Conservation (phyloP, 768 basidiomycete species). For the Hydnum rufescens region DNA sequence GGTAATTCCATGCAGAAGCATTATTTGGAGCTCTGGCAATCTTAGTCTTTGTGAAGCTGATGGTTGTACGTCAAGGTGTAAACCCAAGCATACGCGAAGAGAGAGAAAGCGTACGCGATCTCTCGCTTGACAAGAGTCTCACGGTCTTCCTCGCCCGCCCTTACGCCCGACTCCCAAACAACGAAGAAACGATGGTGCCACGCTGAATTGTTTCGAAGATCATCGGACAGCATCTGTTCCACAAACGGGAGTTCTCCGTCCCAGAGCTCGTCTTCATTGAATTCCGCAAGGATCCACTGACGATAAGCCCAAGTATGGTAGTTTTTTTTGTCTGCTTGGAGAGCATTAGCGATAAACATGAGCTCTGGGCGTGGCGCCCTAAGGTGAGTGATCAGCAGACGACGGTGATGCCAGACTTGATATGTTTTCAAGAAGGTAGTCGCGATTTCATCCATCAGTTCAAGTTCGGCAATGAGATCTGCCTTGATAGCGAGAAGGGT, state of each 20-base stretch:
- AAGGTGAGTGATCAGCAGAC: conserved; percentile 43
- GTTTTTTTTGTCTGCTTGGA: conserved; percentile 74
- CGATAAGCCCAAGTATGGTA: conserved; percentile 99
- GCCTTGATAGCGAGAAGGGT: conserved; percentile 51
- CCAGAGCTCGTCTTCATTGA: conserved; percentile 59
- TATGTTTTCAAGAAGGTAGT: conserved; percentile 78
- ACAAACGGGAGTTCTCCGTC: conserved; percentile 52
- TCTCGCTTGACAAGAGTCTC: conserved; percentile 46
- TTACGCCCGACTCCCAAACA: conserved; percentile 46
- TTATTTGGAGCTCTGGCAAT: conserved; percentile 84
- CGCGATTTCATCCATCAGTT: conserved; percentile 74
- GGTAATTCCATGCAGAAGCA: conserved; percentile 90
- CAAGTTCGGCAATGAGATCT: conserved; percentile 57
- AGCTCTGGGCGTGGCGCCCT: conserved; percentile 43
- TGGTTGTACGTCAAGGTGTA: neutral
- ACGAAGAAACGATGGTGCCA: conserved; percentile 95
- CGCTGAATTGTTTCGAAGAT: conserved; percentile 89
- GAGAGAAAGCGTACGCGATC: conserved; percentile 40
- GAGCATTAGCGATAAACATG: conserved; percentile 50
- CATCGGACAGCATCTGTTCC: conserved; percentile 44
- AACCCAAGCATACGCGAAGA: conserved; percentile 1
- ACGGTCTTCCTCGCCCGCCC: conserved; percentile 40
- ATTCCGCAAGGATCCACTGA: conserved; percentile 81
- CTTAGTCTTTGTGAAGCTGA: conserved; percentile 62
- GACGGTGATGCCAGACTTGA: conserved; percentile 93